These are phyloP conservation scores for Xylaria sp. DNA, from an alignment of 2,329 filamentous ascomycete genomes.

Conservation along the genomic window DNA sequence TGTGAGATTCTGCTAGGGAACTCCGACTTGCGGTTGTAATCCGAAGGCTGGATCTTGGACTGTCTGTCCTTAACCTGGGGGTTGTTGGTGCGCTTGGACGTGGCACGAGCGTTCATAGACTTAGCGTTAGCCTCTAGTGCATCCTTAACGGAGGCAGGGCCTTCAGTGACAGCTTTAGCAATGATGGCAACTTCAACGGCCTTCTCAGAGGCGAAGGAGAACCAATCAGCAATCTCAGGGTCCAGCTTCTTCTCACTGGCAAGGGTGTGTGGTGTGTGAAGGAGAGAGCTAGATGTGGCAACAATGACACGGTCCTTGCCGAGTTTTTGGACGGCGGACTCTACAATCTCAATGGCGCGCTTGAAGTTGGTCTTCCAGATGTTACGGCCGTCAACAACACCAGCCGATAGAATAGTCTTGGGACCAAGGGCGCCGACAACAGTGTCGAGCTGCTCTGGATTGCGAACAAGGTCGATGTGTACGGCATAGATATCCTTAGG, in stretches of 20 bases:
- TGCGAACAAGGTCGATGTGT: constrained; percentile 95
- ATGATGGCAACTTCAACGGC: constrained; percentile 88
- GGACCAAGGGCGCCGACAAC: constrained; percentile 84
- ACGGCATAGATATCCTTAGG: constrained; percentile 83
- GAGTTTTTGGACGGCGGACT: constrained; percentile 91
- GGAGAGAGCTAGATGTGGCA: constrained; percentile 95
- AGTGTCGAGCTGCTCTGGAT: constrained; percentile 94
- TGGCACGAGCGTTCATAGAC: constrained; percentile 89
- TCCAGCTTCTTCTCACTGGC: constrained; percentile 99
- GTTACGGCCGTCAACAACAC: constrained; percentile 98
- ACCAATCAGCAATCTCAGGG: constrained; percentile 94
- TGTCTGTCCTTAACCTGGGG: constrained; percentile 97
- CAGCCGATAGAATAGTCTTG: constrained; percentile 90
- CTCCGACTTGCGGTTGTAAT: constrained; percentile 92
- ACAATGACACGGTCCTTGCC: constrained; percentile 98
- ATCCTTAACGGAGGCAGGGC: constrained; percentile 84
- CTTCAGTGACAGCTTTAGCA: constrained; percentile 95
- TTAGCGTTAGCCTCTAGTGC: constrained; percentile 97
- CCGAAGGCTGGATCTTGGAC: constrained; percentile 80
- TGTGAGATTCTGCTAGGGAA: constrained; percentile 86
- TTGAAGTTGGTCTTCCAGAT: constrained; percentile 99
- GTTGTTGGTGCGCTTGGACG: constrained; percentile 96
- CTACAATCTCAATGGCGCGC: constrained; percentile 88
- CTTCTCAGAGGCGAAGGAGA: constrained; percentile 98
- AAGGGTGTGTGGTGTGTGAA: constrained; percentile 98